A percentile compares a stretch with the other conserved stretches of the same genome.
These are phyloP conservation scores for Boletellus dicymbophilus DNA, from an alignment of 1,284 basidiomycete genomes.

Conservation along the genomic window DNA sequence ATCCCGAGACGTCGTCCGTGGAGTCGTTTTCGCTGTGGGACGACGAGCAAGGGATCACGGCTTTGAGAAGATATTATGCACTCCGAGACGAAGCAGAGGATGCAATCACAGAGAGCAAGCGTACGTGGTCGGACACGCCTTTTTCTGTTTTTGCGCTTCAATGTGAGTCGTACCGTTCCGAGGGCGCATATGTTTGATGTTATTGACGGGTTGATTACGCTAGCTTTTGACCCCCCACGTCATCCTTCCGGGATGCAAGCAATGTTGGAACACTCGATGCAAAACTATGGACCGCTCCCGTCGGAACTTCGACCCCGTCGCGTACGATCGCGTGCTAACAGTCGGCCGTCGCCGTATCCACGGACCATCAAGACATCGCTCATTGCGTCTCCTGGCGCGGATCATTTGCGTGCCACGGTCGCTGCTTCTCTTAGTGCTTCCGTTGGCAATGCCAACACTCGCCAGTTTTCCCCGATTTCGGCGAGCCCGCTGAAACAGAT, in stretches of 20 bases:
- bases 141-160: constrained; percentile 72
- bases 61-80: constrained; percentile 66
- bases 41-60: constrained; percentile 60
- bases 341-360: constrained; percentile 74
- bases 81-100: constrained; percentile 68
- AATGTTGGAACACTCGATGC: constrained; percentile 69
- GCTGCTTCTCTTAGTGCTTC: constrained; percentile 28
- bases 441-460: not conserved
- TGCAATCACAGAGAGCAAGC: constrained; percentile 67
- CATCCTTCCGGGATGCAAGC: constrained; percentile 69
- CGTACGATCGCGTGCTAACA: constrained; percentile 63
- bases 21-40: constrained; percentile 54
- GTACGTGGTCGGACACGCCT: constrained; percentile 68
- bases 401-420: constrained; percentile 35
- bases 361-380: constrained; percentile 45
- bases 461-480: constrained; percentile 9
- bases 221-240: constrained; percentile 72
- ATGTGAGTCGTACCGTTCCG: constrained; percentile 56
- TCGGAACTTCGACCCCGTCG: constrained; percentile 63
- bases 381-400: constrained; percentile 41
- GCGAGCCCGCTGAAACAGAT: constrained; percentile 27
- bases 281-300: constrained; percentile 68
- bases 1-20: constrained; percentile 53
- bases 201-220: constrained; percentile 11
- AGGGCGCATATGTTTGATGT: no score